These are phyloP conservation scores for Pisolithus tinctorius DNA, from an alignment of 768 basidiomycete species.

Conservation along the genomic window DNA sequence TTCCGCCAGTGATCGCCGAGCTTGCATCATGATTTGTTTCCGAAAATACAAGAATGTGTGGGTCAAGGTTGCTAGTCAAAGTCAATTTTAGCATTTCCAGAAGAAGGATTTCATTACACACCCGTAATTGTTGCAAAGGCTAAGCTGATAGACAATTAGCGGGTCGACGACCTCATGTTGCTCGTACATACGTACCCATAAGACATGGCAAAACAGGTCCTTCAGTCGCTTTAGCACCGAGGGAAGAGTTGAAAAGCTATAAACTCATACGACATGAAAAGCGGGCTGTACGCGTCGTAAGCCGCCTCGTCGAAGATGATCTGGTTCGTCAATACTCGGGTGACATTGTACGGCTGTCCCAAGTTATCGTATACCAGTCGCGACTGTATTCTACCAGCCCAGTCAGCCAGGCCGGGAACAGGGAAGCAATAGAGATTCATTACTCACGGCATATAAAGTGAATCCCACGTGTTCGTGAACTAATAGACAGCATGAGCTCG, in stretches of 20 bases:
- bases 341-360: slow-evolving; percentile 50
- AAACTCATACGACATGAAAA: slow-evolving; percentile 44
- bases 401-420: neutral
- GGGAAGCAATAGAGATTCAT: neutral
- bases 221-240: slow-evolving; percentile 4
- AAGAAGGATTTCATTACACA: neutral
- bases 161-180: neutral
- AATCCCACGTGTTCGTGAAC: slow-evolving; percentile 61
- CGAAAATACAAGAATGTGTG: slow-evolving; percentile 55
- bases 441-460: slow-evolving; percentile 52
- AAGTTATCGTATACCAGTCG: slow-evolving; percentile 57
- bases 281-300: slow-evolving; percentile 50
- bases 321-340: slow-evolving; percentile 46
- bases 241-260: slow-evolving; percentile 1
- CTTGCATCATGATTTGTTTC: slow-evolving; percentile 70
- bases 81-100: neutral
- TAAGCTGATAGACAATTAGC: slow-evolving; percentile 51
- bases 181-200: slow-evolving; percentile 21
- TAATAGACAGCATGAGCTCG: slow-evolving; percentile 5
- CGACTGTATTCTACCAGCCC: slow-evolving; percentile 44
- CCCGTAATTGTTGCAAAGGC: slow-evolving; percentile 81
- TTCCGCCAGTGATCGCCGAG: slow-evolving; percentile 62
- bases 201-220: slow-evolving; percentile 21
- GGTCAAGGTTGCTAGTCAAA: slow-evolving; percentile 20
- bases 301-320: slow-evolving; percentile 46